phyloP scores from a whole-genome alignment of 2,329 filamentous ascomycete genomes.

The Talaromyces rugulosus region DNA sequence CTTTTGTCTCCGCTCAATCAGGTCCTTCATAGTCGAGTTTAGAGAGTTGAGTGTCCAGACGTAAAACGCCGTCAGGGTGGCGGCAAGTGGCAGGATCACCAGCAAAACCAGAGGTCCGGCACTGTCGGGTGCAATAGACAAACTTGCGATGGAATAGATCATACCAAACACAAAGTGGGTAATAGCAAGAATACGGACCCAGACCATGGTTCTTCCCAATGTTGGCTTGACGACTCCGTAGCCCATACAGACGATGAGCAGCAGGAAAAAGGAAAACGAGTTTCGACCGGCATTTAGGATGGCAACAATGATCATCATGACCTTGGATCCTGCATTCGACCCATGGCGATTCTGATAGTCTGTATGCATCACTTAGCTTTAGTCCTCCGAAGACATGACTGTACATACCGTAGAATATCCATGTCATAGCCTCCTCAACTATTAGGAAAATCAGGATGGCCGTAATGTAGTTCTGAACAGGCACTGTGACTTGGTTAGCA shows the following conservation, averaged over 20 bases:
- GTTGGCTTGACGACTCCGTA: conserved; percentile 96
- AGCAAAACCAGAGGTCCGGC: conserved; percentile 87
- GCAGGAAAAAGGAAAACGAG: conserved; percentile 96
- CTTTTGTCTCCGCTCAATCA: conserved; percentile 90
- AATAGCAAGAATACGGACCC: conserved; percentile 83
- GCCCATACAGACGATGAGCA: conserved; percentile 98
- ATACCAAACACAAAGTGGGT: conserved; percentile 94
- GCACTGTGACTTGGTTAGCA: conserved; percentile 50
- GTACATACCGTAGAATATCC: conserved; percentile 82
- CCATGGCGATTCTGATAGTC: conserved; percentile 92
- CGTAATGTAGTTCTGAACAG: conserved; percentile 98
- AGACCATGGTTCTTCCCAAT: conserved; percentile 89
- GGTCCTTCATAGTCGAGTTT: conserved; percentile 90
- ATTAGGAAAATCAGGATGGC: conserved; percentile 93
- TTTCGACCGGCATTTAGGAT: conserved; percentile 90
- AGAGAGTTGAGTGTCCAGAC: conserved; percentile 97
- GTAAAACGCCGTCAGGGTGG: conserved; percentile 92
- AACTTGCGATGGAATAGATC: conserved; percentile 84
- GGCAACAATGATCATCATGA: conserved; percentile 84
- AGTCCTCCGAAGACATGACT: not conserved
- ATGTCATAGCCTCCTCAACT: conserved; percentile 95
- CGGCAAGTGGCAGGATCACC: conserved; percentile 87
- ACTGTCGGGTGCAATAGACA: conserved; percentile 82
- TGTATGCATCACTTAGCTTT: conserved; percentile 38
- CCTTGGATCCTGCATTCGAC: conserved; percentile 75